A percentile compares a stretch with the other conserved stretches of the same genome.
Evolutionary conservation across 257 asterid genomes (phyloP).

Genomic region (Nicotiana tabacum): DNA sequence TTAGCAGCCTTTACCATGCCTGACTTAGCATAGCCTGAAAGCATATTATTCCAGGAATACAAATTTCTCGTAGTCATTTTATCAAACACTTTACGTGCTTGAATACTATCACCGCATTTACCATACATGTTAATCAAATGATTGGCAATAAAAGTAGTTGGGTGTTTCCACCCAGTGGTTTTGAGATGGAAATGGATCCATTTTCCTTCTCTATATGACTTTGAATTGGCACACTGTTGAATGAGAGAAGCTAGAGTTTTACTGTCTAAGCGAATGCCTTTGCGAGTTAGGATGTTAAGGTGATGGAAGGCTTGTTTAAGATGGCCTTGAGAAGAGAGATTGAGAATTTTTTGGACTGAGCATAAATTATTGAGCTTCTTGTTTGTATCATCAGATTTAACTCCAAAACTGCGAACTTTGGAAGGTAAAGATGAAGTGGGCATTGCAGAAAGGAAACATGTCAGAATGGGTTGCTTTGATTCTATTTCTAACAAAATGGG

Average conservation of each 20-base stretch:
- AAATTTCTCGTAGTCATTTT: slow-evolving; percentile 53
- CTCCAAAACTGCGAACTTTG: slow-evolving; percentile 10
- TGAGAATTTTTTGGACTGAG: slow-evolving; percentile 29
- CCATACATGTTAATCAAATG: slow-evolving; percentile 63
- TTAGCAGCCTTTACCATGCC: slow-evolving; percentile 60
- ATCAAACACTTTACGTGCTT: slow-evolving; percentile 70
- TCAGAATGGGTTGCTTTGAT: slow-evolving; percentile 31
- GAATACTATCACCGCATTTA: slow-evolving; percentile 57
- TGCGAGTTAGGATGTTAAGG: slow-evolving; percentile 40
- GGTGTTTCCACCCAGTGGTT: slow-evolving; percentile 51
- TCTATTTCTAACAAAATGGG: slow-evolving; percentile 15
- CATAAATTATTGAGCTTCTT: slow-evolving; percentile 32
- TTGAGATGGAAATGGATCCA: slow-evolving; percentile 55
- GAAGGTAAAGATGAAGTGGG: slow-evolving; percentile 16
- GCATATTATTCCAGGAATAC: slow-evolving; percentile 87
- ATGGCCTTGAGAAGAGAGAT: slow-evolving; percentile 45
- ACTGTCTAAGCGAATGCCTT: slow-evolving; percentile 50
- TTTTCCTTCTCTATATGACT: slow-evolving; percentile 41
- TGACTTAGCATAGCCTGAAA: slow-evolving; percentile 57
- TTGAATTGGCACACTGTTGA: slow-evolving; percentile 42
- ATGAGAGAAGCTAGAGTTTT: slow-evolving; percentile 43
- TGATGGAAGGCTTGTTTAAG: slow-evolving; percentile 52
- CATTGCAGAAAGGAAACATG: slow-evolving; percentile 60
- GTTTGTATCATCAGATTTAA: slow-evolving; percentile 13
- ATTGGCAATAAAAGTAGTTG: slow-evolving; percentile 47